Evolutionary conservation across 1,284 basidiomycete genomes (phyloP).

Genomic region (Cryptococcus neoformans): DNA sequence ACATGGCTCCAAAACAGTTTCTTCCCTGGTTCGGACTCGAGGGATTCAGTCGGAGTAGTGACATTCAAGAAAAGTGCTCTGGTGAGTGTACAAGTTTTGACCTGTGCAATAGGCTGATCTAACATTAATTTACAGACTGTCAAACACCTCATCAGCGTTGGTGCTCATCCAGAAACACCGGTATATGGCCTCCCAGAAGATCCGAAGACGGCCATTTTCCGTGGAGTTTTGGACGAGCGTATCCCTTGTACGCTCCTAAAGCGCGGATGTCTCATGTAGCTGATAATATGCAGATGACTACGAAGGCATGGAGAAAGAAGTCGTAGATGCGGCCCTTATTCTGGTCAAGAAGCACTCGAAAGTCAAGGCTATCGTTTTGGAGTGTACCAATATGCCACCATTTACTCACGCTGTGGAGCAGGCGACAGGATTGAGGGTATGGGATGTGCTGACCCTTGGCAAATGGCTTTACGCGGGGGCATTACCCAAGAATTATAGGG

Average conservation of each 20-base stretch:
- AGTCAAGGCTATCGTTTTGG: constrained; percentile 27
- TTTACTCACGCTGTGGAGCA: constrained; percentile 22
- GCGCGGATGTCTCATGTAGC: neutral
- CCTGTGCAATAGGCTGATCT: no score
- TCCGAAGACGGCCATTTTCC: constrained; percentile 15
- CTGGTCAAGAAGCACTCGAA: constrained; percentile 11
- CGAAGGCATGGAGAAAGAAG: constrained; percentile 28
- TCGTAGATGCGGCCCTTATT: constrained; percentile 18
- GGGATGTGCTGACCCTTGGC: constrained; percentile 20
- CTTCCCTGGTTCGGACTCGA: no score
- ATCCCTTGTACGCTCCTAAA: constrained; percentile 16
- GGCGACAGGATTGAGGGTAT: constrained; percentile 22
- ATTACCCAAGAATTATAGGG: no score
- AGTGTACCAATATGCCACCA: constrained; percentile 36
- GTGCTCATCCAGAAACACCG: no score
- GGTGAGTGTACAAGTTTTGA: no score
- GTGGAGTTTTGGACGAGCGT: constrained; percentile 15
- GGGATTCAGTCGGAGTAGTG: no score
- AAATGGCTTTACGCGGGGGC: no score
- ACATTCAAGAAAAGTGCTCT: no score
- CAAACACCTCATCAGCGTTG: no score
- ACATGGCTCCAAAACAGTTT: no score
- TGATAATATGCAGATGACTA: constrained; percentile 21
- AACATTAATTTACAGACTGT: no score
- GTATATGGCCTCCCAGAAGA: no score